A percentile compares a stretch with the other conserved stretches of the same genome.
Evolutionary conservation across 1,284 basidiomycete genomes (phyloP).

Genomic region (Porogramme epimiltina): DNA sequence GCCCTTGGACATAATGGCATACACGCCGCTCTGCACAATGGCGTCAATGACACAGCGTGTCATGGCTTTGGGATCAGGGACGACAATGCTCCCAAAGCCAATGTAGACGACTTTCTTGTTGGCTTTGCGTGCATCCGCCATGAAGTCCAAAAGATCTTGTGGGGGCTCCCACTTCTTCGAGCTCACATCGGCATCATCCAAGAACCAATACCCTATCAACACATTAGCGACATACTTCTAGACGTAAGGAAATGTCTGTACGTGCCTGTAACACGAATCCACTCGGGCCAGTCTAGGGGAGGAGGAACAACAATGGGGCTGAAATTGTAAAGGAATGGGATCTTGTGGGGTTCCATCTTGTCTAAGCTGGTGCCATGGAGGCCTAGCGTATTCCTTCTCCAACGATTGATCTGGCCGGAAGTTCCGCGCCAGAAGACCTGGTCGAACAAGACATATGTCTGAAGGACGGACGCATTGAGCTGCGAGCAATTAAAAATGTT

Average conservation of each 20-base stretch:
- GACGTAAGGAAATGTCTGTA: neutral
- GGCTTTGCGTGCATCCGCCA: constrained; percentile 70
- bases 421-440: constrained; percentile 98
- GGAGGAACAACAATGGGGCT: constrained; percentile 87
- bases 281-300: constrained; percentile 97
- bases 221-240: too few relatives aligned
- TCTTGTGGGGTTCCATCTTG: constrained; percentile 94
- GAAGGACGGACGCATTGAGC: neutral
- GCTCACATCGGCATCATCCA: constrained; percentile 87
- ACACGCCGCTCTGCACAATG: constrained; percentile 81
- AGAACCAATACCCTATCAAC: constrained; percentile 86
- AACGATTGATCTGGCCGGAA: constrained; percentile 92
- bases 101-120: constrained; percentile 96
- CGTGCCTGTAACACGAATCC: constrained; percentile 91
- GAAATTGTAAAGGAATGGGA: constrained; percentile 98
- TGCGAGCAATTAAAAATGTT: neutral
- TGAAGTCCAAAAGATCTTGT: constrained; percentile 77
- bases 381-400: constrained; percentile 81
- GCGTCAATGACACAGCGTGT: constrained; percentile 90
- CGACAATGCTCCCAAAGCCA: constrained; percentile 98
- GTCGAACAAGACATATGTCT: constrained; percentile 94
- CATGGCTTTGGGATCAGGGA: constrained; percentile 91
- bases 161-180: constrained; percentile 89
- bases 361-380: constrained; percentile 86
- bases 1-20: constrained; percentile 93